Evolutionary conservation across 495 filamentous ascomycete species (phyloP).

Genomic region (Parathielavia appendiculata): DNA sequence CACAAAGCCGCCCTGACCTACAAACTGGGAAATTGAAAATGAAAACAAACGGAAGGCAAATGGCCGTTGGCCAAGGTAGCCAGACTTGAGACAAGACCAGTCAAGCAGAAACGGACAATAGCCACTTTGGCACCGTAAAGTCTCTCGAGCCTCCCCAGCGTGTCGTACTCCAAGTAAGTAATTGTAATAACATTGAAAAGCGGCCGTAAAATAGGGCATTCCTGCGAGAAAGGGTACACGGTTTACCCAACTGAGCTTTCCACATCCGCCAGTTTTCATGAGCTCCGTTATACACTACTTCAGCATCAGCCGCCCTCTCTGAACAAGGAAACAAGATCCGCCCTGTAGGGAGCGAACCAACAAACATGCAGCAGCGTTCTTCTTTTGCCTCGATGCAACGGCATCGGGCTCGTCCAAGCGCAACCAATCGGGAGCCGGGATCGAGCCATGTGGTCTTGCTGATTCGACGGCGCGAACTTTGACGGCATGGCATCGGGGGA

Average conservation of each 20-base stretch:
- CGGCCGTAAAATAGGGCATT: no score
- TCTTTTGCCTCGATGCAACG: background rate
- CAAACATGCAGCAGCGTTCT: background rate
- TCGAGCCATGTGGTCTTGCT: conserved; percentile 26
- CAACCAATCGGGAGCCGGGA: conserved; percentile 24
- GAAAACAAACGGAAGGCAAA: background rate
- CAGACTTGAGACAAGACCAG: no score
- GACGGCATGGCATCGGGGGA: conserved; percentile 9
- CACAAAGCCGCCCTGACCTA: background rate
- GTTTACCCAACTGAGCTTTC: conserved; percentile 1
- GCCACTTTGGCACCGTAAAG: background rate
- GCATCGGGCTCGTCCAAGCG: background rate
- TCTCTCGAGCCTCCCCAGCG: no score
- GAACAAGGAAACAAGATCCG: background rate
- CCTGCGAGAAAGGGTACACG: background rate
- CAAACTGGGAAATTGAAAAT: background rate
- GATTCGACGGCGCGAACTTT: conserved; percentile 22
- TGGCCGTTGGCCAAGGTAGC: no score
- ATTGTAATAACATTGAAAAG: no score
- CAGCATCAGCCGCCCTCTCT: background rate
- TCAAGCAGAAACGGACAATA: background rate
- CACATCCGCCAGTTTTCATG: background rate
- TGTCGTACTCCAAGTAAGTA: no score
- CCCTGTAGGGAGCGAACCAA: background rate
- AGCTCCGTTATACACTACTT: background rate